A percentile compares a stretch with the other conserved stretches of the same genome.
Conservation (phyloP, 176 grass and related monocot species). For the Poa annua region DNA sequence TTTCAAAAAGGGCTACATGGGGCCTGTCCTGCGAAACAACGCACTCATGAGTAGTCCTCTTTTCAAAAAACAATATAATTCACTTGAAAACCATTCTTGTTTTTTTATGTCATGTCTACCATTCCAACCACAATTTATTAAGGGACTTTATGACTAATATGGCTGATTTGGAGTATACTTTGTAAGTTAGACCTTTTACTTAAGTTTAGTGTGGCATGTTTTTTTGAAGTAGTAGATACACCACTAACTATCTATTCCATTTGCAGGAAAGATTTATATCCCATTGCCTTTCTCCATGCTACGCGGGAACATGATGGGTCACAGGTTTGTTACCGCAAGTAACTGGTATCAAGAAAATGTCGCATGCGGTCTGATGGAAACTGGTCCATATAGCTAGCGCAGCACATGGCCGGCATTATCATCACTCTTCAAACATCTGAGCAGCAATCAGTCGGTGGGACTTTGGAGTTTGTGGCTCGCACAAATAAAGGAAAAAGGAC, state of each 20-base stretch:
- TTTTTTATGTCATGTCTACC: no score
- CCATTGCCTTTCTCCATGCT: neutral
- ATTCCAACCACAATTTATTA: no score
- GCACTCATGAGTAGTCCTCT: no score
- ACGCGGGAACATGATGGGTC: neutral
- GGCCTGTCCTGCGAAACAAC: no score
- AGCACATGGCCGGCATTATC: slow-evolving; percentile 26
- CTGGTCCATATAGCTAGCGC: neutral
- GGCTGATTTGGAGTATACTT: neutral
- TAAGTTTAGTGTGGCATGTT: neutral
- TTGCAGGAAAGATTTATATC: neutral
- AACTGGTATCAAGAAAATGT: neutral
- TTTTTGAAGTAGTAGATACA: neutral
- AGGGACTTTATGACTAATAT: no score
- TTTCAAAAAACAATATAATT: no score
- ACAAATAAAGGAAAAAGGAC: neutral
- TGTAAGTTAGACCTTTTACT: neutral
- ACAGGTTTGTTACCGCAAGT: neutral
- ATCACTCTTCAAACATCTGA: slow-evolving; percentile 18
- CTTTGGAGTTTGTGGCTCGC: slow-evolving; percentile 12
- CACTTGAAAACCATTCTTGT: no score
- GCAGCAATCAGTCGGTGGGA: slow-evolving; percentile 16
- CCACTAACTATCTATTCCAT: neutral
- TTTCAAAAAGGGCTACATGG: no score
- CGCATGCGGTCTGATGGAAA: neutral